phyloP scores from a whole-genome alignment of 768 basidiomycete genomes.

The Trametes villosa region DNA sequence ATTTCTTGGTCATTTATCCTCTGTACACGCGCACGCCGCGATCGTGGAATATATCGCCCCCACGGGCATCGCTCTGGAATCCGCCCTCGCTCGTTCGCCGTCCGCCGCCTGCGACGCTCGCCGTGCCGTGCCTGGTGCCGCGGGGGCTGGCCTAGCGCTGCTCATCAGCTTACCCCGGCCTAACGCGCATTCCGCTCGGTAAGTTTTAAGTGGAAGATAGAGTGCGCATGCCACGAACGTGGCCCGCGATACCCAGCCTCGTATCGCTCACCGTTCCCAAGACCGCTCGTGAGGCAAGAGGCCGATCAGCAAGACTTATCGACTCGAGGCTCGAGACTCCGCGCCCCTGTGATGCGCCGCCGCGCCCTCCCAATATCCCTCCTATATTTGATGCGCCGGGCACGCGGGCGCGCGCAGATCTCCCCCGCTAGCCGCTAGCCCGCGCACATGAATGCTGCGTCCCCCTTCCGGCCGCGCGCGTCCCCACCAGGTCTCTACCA shows the following conservation, averaged over 20 bases:
- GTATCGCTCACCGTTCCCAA: too few species aligned
- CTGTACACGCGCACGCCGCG: neutral
- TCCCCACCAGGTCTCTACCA: neutral
- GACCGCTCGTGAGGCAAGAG: neutral
- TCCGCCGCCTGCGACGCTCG: neutral
- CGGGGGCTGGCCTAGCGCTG: too few species aligned
- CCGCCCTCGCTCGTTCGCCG: neutral
- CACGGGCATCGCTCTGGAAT: neutral
- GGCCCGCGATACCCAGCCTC: neutral
- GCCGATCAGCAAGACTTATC: neutral
- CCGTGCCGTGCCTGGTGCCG: neutral
- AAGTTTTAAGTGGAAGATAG: too few species aligned
- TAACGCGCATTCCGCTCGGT: too few species aligned
- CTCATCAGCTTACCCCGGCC: too few species aligned
- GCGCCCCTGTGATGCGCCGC: neutral
- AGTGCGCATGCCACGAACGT: neutral
- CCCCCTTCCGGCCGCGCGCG: neutral
- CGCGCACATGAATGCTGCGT: neutral
- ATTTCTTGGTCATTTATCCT: slow-evolving; percentile 10
- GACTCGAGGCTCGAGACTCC: neutral
- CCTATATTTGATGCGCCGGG: neutral
- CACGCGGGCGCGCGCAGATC: neutral
- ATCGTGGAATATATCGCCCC: neutral
- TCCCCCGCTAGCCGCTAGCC: neutral
- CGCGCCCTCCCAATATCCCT: neutral